phyloP scores from a whole-genome alignment of 345 rosid species.

The Geranium brycei region DNA sequence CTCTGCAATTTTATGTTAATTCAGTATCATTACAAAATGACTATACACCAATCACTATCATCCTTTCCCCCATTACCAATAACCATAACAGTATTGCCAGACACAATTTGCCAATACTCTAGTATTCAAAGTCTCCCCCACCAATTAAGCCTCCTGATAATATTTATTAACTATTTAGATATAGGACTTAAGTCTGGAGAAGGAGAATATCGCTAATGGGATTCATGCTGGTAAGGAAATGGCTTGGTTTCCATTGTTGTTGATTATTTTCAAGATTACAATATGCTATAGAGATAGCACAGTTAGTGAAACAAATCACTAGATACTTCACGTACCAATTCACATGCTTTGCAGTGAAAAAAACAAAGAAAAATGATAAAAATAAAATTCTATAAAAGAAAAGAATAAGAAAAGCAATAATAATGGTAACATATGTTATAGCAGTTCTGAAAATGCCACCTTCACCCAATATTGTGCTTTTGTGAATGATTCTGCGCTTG shows the following conservation, averaged over 20 bases:
- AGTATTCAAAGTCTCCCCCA: too few species aligned
- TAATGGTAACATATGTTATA: neutral
- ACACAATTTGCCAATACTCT: too few species aligned
- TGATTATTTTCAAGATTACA: neutral
- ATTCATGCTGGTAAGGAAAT: too few species aligned
- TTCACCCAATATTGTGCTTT: slow-evolving; percentile 98
- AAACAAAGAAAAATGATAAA: too few species aligned
- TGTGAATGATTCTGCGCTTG: slow-evolving; percentile 77
- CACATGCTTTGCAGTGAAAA: neutral
- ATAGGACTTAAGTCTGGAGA: too few species aligned
- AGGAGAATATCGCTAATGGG: too few species aligned
- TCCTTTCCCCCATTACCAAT: neutral
- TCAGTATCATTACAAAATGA: neutral
- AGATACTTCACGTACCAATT: neutral
- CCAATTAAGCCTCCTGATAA: too few species aligned
- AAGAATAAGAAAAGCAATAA: neutral
- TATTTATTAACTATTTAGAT: too few species aligned
- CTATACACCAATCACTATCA: neutral
- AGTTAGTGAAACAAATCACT: neutral
- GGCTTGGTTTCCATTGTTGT: too few species aligned
- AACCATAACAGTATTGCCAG: too few species aligned
- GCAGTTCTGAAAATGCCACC: slow-evolving; percentile 29
- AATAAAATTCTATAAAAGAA: neutral
- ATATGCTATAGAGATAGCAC: neutral
- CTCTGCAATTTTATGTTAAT: neutral